Evolutionary conservation across 2,329 filamentous ascomycete genomes (phyloP).

Genomic region (Penicillium sp.): DNA sequence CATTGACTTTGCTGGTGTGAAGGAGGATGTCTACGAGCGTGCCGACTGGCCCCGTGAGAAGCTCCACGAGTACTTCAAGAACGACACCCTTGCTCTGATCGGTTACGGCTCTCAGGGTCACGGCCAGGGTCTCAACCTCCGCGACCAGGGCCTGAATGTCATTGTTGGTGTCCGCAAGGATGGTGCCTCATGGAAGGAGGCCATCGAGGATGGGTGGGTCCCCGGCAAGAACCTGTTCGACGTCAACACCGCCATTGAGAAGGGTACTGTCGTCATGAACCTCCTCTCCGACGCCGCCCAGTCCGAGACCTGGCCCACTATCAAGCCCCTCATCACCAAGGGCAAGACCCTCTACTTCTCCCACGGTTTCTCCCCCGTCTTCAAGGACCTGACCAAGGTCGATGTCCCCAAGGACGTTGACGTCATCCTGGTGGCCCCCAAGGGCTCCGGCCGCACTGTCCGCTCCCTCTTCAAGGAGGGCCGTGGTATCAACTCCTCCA

Average conservation of each 20-base stretch:
- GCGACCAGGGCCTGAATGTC: slow-evolving; percentile 98
- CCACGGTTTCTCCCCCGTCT: slow-evolving; percentile 99
- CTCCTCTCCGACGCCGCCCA: slow-evolving; percentile 95
- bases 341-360: slow-evolving; percentile 99
- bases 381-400: slow-evolving; percentile 99
- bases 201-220: slow-evolving; percentile 93
- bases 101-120: slow-evolving; percentile 98
- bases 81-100: slow-evolving; percentile 98
- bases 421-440: slow-evolving; percentile 98
- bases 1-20: slow-evolving; percentile 93
- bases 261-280: slow-evolving; percentile 98
- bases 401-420: slow-evolving; percentile 93
- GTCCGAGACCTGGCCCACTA: slow-evolving; percentile 95
- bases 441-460: slow-evolving; percentile 97
- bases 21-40: slow-evolving; percentile 96
- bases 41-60: slow-evolving; percentile 98
- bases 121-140: slow-evolving; percentile 98
- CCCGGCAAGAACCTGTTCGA: slow-evolving; percentile 99
- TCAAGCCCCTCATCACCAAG: slow-evolving; percentile 98
- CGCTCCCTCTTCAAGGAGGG: slow-evolving; percentile 98
- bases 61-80: slow-evolving; percentile 99
- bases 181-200: slow-evolving; percentile 97
- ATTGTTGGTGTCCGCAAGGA: slow-evolving; percentile 98
- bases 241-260: slow-evolving; percentile 89
- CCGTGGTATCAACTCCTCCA: slow-evolving; percentile 98